Conservation (phyloP, 2,329 filamentous ascomycete genomes). For the Fusarium newnesense region DNA sequence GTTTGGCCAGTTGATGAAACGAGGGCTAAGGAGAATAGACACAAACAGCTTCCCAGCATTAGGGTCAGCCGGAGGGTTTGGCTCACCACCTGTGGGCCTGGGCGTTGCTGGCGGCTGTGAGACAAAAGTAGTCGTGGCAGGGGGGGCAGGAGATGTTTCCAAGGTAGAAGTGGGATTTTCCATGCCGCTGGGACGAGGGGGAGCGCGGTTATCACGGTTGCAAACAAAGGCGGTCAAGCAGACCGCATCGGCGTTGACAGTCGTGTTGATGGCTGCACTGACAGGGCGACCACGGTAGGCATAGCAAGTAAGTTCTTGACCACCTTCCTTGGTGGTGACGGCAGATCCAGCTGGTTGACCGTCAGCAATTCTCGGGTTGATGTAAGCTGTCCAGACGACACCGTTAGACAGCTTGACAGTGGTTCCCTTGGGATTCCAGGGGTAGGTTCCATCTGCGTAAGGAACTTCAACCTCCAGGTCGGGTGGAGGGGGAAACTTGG, state of each 20-base stretch:
- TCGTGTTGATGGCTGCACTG: constrained; percentile 53
- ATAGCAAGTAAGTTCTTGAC: constrained; percentile 54
- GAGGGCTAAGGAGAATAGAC: constrained; percentile 49
- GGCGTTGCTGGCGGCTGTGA: constrained; percentile 43
- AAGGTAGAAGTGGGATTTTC: constrained; percentile 49
- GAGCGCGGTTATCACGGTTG: constrained; percentile 50
- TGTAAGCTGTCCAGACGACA: constrained; percentile 55
- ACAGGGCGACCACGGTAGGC: constrained; percentile 55
- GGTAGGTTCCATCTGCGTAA: constrained; percentile 52
- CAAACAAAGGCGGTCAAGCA: constrained; percentile 57
- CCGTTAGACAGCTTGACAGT: constrained; percentile 53
- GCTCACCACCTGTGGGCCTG: constrained; percentile 40
- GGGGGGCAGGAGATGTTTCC: constrained; percentile 46
- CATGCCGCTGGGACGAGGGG: constrained; percentile 50
- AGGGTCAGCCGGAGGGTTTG: constrained; percentile 46
- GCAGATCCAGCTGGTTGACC: constrained; percentile 54
- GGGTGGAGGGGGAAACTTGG: constrained; percentile 50
- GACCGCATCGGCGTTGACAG: constrained; percentile 50
- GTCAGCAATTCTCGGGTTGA: constrained; percentile 54
- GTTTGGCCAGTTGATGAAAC: constrained; percentile 54
- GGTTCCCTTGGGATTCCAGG: constrained; percentile 51
- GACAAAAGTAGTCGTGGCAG: constrained; percentile 50
- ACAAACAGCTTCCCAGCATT: constrained; percentile 47
- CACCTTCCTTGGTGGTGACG: constrained; percentile 53
- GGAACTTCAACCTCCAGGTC: constrained; percentile 54